Evolutionary conservation across 2,329 filamentous ascomycete genomes (phyloP).

Genomic region (Botrytis elliptica): DNA sequence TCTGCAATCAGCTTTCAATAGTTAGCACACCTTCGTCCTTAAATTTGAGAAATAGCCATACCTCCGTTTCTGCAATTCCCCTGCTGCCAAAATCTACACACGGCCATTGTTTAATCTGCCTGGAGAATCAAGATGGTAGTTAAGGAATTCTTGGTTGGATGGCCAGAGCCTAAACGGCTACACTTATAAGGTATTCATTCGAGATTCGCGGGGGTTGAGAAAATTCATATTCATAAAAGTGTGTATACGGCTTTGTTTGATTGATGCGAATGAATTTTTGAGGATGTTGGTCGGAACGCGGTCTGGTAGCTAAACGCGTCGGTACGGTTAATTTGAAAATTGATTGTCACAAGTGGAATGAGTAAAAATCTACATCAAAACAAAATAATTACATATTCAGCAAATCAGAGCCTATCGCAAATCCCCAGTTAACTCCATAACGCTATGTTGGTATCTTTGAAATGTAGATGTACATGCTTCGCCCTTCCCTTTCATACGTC

Average conservation of each 20-base stretch:
- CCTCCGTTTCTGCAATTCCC: slow-evolving; percentile 57
- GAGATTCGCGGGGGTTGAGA: not conserved
- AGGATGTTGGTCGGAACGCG: slow-evolving; percentile 12
- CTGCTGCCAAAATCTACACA: slow-evolving; percentile 63
- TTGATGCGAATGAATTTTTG: not conserved
- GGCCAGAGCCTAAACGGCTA: slow-evolving; percentile 8
- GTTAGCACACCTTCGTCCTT: slow-evolving; percentile 18
- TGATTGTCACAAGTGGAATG: slow-evolving; percentile 4
- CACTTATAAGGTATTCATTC: slow-evolving; percentile 15
- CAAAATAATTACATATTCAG: not conserved
- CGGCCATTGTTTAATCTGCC: slow-evolving; percentile 2
- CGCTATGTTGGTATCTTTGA: slow-evolving; percentile 24
- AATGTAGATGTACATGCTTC: slow-evolving; percentile 8
- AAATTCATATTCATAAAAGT: not conserved
- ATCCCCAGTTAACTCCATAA: slow-evolving; percentile 18
- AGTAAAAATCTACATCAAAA: not conserved
- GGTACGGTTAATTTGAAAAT: not conserved
- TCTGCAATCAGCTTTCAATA: slow-evolving; percentile 53
- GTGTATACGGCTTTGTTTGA: not conserved
- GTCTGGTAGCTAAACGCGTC: slow-evolving; percentile 1
- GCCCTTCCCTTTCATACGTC: slow-evolving; percentile 12
- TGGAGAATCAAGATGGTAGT: not conserved
- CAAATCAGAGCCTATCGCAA: not conserved
- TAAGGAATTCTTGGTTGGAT: not conserved
- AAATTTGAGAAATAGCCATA: slow-evolving; percentile 21